Evolutionary conservation across 2,329 filamentous ascomycete genomes (phyloP).

Genomic region (Trichoderma sp.): DNA sequence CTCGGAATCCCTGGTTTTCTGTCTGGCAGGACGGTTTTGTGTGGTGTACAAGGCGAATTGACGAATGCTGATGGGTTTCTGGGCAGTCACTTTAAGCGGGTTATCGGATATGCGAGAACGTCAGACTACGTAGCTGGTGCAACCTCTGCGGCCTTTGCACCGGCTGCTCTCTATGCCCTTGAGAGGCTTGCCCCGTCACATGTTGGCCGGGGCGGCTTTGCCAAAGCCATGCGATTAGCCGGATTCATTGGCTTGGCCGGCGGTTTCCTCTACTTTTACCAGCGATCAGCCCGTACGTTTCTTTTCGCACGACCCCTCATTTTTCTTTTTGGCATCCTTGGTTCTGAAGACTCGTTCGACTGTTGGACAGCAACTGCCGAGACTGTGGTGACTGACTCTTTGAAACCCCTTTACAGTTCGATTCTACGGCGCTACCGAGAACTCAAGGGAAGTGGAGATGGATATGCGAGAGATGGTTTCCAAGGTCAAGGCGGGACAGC

Average conservation of each 20-base stretch:
- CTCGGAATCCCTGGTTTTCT: neutral
- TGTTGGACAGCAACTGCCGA: neutral
- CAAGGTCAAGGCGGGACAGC: slow-evolving; percentile 88
- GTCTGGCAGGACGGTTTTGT: neutral
- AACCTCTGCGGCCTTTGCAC: slow-evolving; percentile 67
- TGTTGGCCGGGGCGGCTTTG: slow-evolving; percentile 78
- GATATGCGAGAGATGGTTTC: slow-evolving; percentile 98
- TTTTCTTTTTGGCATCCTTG: neutral
- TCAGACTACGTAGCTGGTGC: slow-evolving; percentile 77
- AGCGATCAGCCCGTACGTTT: slow-evolving; percentile 73
- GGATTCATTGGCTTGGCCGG: slow-evolving; percentile 70
- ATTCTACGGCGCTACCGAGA: slow-evolving; percentile 94
- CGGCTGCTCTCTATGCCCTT: slow-evolving; percentile 71
- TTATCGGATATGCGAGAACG: slow-evolving; percentile 79
- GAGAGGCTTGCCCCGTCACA: slow-evolving; percentile 84
- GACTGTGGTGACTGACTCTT: neutral
- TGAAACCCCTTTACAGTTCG: slow-evolving; percentile 58
- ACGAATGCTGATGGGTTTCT: slow-evolving; percentile 30
- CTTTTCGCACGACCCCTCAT: neutral
- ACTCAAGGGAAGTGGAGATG: slow-evolving; percentile 86
- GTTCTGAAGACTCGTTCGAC: neutral
- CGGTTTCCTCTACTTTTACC: slow-evolving; percentile 82
- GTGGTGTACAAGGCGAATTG: neutral
- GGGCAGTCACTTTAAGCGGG: slow-evolving; percentile 81
- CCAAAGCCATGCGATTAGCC: slow-evolving; percentile 76